phyloP scores from a whole-genome alignment of 202 grass and related monocot genomes.

The Cymbopogon flexuosus region DNA sequence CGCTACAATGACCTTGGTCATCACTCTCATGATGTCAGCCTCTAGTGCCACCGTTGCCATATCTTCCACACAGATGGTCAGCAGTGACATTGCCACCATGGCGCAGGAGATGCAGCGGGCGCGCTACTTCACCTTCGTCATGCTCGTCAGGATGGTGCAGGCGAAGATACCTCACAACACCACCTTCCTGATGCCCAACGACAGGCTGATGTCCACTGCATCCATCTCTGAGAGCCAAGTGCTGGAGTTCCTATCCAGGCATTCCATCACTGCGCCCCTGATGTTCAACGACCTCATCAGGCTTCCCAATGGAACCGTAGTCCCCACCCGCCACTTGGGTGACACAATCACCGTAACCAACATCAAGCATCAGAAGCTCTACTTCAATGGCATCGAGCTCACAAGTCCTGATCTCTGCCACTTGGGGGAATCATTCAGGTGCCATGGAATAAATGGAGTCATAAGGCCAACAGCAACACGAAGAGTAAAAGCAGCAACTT shows the following conservation, averaged over 20 bases:
- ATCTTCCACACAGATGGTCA: neutral
- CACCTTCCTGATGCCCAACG: conserved; percentile 61
- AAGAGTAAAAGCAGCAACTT: conserved; percentile 29
- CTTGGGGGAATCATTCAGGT: conserved; percentile 38
- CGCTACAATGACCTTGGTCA: conserved; percentile 3
- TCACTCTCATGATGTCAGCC: neutral
- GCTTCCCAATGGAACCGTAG: conserved; percentile 51
- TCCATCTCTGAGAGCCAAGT: conserved; percentile 42
- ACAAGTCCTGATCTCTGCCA: conserved; percentile 43
- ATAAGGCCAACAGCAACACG: conserved; percentile 32
- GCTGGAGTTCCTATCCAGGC: conserved; percentile 42
- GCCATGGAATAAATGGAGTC: conserved; percentile 54
- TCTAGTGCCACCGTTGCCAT: neutral
- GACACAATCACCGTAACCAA: conserved; percentile 48
- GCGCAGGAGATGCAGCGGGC: conserved; percentile 53
- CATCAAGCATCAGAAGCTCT: conserved; percentile 38
- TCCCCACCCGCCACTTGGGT: conserved; percentile 40
- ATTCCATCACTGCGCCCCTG: conserved; percentile 43
- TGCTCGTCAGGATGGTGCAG: conserved; percentile 61
- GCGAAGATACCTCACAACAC: conserved; percentile 47
- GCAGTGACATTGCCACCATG: neutral
- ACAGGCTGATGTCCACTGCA: conserved; percentile 42
- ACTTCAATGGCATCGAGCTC: conserved; percentile 50
- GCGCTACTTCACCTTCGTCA: conserved; percentile 56
- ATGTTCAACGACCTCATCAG: conserved; percentile 40